Conservation (phyloP, 768 basidiomycete genomes). For the Mycena venus region DNA sequence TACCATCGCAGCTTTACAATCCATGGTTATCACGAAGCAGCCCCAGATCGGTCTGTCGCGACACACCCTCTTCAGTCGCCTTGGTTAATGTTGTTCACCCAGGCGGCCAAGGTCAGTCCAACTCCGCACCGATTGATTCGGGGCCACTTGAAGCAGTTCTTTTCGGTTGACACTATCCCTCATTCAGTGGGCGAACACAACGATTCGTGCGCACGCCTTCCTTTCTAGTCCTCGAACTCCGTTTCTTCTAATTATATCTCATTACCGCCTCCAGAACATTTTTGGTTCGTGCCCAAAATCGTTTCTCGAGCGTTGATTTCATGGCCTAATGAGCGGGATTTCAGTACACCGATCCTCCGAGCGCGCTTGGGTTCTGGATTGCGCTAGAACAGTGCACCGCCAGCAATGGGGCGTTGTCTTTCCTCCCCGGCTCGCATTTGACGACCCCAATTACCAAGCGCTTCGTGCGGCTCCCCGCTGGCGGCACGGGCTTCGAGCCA, state of each 20-base stretch:
- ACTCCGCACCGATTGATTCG: background rate
- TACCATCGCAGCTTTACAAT: constrained; percentile 76
- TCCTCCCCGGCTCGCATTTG: constrained; percentile 92
- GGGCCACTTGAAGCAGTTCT: background rate
- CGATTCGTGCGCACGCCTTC: constrained; percentile 78
- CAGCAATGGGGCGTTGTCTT: constrained; percentile 87
- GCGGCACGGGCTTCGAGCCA: constrained; percentile 89
- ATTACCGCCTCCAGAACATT: constrained; percentile 67
- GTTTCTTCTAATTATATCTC: constrained; percentile 6
- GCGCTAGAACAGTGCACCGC: constrained; percentile 91
- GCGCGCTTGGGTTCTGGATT: constrained; percentile 97
- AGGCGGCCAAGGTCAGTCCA: constrained; percentile 77
- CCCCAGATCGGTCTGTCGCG: constrained; percentile 76
- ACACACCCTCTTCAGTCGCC: background rate
- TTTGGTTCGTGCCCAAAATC: constrained; percentile 69
- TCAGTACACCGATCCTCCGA: constrained; percentile 92
- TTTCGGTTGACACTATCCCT: constrained; percentile 1
- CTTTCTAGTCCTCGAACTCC: constrained; percentile 9
- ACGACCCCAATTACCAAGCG: constrained; percentile 82
- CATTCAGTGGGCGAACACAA: constrained; percentile 95
- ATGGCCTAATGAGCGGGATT: constrained; percentile 6
- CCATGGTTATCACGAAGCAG: constrained; percentile 97
- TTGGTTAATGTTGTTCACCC: background rate
- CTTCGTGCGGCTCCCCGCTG: constrained; percentile 81
- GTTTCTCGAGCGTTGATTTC: background rate